Percentiles rank a stretch among this genome's conserved stretches.
These are phyloP conservation scores for Cyberlindnera euphorbiae DNA, from an alignment of 805 yeast genomes.

Conservation along the genomic window DNA sequence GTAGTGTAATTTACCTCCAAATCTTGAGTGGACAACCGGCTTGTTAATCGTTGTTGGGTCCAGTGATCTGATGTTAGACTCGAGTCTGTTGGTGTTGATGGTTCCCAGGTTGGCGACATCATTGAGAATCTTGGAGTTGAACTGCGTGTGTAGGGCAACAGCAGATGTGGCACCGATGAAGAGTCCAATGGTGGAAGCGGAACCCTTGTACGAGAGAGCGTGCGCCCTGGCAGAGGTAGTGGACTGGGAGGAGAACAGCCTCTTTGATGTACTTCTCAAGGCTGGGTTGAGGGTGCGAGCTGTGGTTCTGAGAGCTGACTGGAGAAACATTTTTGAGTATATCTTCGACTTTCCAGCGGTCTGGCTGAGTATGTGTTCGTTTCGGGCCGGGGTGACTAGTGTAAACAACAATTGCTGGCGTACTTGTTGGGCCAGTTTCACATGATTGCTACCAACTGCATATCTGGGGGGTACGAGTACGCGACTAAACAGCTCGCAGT, in stretches of 20 bases:
- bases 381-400: no score
- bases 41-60: constrained; percentile 9
- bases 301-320: constrained; percentile 12
- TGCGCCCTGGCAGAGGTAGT: constrained; percentile 3
- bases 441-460: no score
- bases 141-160: constrained; percentile 9
- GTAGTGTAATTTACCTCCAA: constrained; percentile 48
- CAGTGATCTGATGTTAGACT: constrained; percentile 8
- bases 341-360: no score
- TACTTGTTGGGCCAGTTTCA: no score
- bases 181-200: constrained; percentile 16
- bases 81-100: constrained; percentile 12
- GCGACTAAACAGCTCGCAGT: no score
- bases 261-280: constrained; percentile 8
- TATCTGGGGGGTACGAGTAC: no score
- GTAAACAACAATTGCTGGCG: no score
- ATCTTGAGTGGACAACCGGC: constrained; percentile 18
- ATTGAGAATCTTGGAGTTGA: constrained; percentile 22
- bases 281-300: constrained; percentile 13
- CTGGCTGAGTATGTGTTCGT: no score
- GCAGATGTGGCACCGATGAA: constrained; percentile 24
- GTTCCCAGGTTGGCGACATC: constrained; percentile 24
- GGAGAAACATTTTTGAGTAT: constrained; percentile 14
- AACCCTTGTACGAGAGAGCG: neutral
- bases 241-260: constrained; percentile 6